Evolutionary conservation across 495 filamentous ascomycete genomes (phyloP).

Genomic region (Penicillium cinerascens): DNA sequence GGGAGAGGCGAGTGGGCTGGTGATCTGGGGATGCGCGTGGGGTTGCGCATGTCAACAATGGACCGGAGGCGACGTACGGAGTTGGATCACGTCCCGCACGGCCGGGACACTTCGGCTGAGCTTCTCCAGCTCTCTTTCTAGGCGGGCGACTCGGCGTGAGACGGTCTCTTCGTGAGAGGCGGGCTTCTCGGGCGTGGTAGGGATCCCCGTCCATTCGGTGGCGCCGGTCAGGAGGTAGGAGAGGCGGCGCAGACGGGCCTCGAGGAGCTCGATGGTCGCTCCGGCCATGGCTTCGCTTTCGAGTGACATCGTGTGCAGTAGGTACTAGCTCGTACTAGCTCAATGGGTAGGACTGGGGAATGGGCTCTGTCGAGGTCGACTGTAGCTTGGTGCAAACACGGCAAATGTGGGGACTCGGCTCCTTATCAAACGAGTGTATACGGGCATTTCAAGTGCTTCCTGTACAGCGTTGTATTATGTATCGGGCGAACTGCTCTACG

Average conservation of each 20-base stretch:
- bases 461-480: neutral
- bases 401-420: conserved; percentile 22
- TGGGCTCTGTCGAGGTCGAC: neutral
- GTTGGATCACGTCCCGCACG: conserved; percentile 48
- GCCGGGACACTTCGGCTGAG: conserved; percentile 46
- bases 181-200: conserved; percentile 39
- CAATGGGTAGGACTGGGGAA: neutral
- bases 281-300: conserved; percentile 39
- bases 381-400: conserved; percentile 21
- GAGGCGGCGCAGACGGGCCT: conserved; percentile 68
- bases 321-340: too few relatives aligned
- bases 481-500: conserved; percentile 2
- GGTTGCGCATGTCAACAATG: neutral
- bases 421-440: neutral
- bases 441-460: neutral
- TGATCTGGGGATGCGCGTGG: neutral
- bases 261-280: conserved; percentile 70
- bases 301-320: conserved; percentile 26
- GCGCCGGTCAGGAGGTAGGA: conserved; percentile 71
- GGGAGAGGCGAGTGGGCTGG: too few relatives aligned
- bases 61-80: conserved; percentile 31
- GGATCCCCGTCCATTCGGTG: conserved; percentile 39
- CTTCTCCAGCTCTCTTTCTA: conserved; percentile 58
- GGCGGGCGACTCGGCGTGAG: conserved; percentile 53
- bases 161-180: conserved; percentile 41